These are phyloP conservation scores for Lojkania enalia DNA, from an alignment of 2,329 filamentous ascomycete species.

Conservation along the genomic window DNA sequence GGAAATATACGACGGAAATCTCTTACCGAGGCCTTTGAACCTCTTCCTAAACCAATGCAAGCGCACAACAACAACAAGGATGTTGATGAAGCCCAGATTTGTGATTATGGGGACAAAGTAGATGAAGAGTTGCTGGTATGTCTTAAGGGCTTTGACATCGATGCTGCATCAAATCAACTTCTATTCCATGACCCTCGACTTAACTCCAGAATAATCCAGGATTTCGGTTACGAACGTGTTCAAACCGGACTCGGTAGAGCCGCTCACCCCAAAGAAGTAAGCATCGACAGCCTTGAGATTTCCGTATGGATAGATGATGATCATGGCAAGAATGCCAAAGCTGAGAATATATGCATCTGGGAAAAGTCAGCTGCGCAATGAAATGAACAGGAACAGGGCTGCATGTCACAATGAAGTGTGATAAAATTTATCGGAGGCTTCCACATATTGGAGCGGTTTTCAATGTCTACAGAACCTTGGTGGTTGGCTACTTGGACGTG, in stretches of 20 bases:
- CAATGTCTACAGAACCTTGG: no score
- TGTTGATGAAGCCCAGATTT: constrained; percentile 56
- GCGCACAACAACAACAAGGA: constrained; percentile 53
- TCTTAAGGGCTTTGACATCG: constrained; percentile 54
- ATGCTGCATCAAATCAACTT: no score
- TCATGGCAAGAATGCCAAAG: constrained; percentile 41
- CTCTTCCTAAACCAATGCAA: constrained; percentile 55
- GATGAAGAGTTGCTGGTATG: constrained; percentile 57
- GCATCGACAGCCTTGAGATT: constrained; percentile 52
- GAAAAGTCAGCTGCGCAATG: neutral
- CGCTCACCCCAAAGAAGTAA: constrained; percentile 56
- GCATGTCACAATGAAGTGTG: no score
- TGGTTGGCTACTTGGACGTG: no score
- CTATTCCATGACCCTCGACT: no score
- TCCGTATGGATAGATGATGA: constrained; percentile 45
- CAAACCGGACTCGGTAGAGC: constrained; percentile 56
- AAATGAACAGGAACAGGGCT: no score
- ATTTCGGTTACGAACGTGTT: constrained; percentile 46
- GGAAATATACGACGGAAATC: no score
- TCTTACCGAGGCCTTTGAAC: no score
- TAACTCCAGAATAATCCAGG: constrained; percentile 44
- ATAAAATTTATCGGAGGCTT: no score
- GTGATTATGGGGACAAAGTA: constrained; percentile 56
- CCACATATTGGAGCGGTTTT: no score
- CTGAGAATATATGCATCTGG: constrained; percentile 48